Evolutionary conservation across 371 early-diverging fungal genomes (phyloP).

Genomic region (Mortierella sp.): DNA sequence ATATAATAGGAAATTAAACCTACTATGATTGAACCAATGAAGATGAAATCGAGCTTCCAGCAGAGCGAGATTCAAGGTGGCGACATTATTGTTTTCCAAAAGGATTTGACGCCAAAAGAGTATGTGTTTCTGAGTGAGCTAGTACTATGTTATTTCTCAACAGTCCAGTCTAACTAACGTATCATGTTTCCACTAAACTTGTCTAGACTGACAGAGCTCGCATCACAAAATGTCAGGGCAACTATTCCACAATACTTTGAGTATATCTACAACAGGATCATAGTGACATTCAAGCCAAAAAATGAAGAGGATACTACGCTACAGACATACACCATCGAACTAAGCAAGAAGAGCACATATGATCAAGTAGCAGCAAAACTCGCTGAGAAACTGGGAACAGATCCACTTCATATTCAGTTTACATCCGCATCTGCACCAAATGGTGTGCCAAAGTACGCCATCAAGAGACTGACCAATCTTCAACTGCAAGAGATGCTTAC

Average conservation of each 20-base stretch:
- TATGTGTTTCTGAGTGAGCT: conserved; percentile 32
- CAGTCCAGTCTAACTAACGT: not conserved
- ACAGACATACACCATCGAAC: conserved; percentile 57
- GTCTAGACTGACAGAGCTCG: conserved; percentile 12
- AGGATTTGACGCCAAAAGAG: conserved; percentile 66
- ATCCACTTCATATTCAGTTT: conserved; percentile 79
- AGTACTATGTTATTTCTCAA: not conserved
- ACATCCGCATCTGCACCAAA: conserved; percentile 58
- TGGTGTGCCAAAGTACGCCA: conserved; percentile 57
- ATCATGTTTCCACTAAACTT: not conserved
- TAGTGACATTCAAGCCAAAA: conserved; percentile 78
- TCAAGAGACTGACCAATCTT: conserved; percentile 63
- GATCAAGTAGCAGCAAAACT: conserved; percentile 68
- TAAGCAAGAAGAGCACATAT: conserved; percentile 77
- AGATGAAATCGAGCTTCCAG: conserved; percentile 71
- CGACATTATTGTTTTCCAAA: conserved; percentile 92
- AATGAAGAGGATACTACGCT: conserved; percentile 47
- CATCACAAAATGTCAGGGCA: conserved; percentile 50
- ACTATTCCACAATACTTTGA: conserved; percentile 82
- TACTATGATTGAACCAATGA: conserved; percentile 85
- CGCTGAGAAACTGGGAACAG: conserved; percentile 68
- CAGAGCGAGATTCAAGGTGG: conserved; percentile 90
- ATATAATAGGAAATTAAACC: conserved; percentile 87
- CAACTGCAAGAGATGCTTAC: conserved; percentile 75
- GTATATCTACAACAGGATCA: conserved; percentile 72